Conservation (phyloP, 2,329 filamentous ascomycete species). For the Lasiodiplodia hormozganensis region DNA sequence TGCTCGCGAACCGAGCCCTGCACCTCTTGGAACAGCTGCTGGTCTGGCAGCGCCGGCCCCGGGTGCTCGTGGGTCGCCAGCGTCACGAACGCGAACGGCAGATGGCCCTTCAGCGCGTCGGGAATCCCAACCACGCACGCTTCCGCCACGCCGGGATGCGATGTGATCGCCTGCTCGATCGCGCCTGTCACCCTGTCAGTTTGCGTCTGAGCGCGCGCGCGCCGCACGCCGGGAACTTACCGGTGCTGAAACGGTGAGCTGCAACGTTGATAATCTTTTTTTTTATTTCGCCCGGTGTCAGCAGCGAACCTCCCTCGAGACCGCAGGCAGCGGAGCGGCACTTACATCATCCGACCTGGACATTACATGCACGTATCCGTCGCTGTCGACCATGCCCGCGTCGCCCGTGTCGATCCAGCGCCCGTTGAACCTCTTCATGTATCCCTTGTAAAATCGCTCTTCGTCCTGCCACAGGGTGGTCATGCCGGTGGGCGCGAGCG, state of each 20-base stretch:
- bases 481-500: slow-evolving; percentile 85
- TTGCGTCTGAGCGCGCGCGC: slow-evolving; percentile 5
- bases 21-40: slow-evolving; percentile 66
- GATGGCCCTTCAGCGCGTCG: slow-evolving; percentile 84
- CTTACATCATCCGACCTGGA: slow-evolving; percentile 69
- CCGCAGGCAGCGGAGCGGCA: background rate
- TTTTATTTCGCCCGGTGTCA: background rate
- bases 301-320: background rate
- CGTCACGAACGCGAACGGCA: slow-evolving; percentile 88
- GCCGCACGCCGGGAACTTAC: slow-evolving; percentile 53
- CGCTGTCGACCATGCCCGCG: slow-evolving; percentile 81
- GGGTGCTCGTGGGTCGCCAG: slow-evolving; percentile 54
- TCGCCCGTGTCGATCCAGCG: slow-evolving; percentile 92
- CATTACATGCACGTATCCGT: slow-evolving; percentile 71
- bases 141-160: slow-evolving; percentile 80
- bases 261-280: slow-evolving; percentile 84
- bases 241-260: slow-evolving; percentile 87
- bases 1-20: slow-evolving; percentile 76
- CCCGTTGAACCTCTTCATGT: slow-evolving; percentile 80
- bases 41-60: slow-evolving; percentile 56
- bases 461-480: slow-evolving; percentile 87
- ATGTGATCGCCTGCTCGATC: slow-evolving; percentile 89
- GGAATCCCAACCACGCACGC: slow-evolving; percentile 87
- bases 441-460: slow-evolving; percentile 83
- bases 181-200: slow-evolving; percentile 61